phyloP scores from a whole-genome alignment of 2,329 filamentous ascomycete species.

The Geosmithia flava region DNA sequence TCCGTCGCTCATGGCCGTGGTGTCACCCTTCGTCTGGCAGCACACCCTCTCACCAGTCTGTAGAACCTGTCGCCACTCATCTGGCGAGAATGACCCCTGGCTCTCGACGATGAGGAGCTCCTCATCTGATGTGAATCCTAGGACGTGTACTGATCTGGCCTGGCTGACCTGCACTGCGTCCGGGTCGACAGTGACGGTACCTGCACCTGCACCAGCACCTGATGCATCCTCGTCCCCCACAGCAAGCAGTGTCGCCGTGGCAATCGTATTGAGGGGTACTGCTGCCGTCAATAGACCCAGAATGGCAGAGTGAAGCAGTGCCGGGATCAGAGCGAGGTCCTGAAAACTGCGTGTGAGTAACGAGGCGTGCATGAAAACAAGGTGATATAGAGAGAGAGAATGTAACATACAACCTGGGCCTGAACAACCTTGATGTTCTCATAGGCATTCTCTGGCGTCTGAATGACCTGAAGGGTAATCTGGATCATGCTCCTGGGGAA shows the following conservation, averaged over 20 bases:
- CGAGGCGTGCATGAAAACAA: neutral
- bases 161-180: slow-evolving; percentile 46
- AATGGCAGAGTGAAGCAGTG: slow-evolving; percentile 68
- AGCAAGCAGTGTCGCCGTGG: slow-evolving; percentile 53
- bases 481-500: slow-evolving; percentile 72
- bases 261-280: slow-evolving; percentile 64
- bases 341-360: slow-evolving; percentile 19
- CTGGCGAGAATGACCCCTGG: slow-evolving; percentile 63
- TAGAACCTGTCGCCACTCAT: slow-evolving; percentile 63
- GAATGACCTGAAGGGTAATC: slow-evolving; percentile 65
- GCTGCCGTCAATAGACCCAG: slow-evolving; percentile 71
- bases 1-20: slow-evolving; percentile 33
- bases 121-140: slow-evolving; percentile 60
- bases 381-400: neutral
- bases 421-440: slow-evolving; percentile 47
- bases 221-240: slow-evolving; percentile 34
- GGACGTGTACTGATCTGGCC: slow-evolving; percentile 65
- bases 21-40: slow-evolving; percentile 28
- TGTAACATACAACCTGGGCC: slow-evolving; percentile 41
- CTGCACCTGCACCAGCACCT: slow-evolving; percentile 14
- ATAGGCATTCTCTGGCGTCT: slow-evolving; percentile 56
- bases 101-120: slow-evolving; percentile 71
- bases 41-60: slow-evolving; percentile 55
- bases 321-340: slow-evolving; percentile 70
- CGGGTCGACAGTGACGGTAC: slow-evolving; percentile 44